Percentiles rank a stretch among this genome's conserved stretches.
phyloP scores from a whole-genome alignment of 2,329 filamentous ascomycete genomes.

The Rhexocercosporidium sp. region DNA sequence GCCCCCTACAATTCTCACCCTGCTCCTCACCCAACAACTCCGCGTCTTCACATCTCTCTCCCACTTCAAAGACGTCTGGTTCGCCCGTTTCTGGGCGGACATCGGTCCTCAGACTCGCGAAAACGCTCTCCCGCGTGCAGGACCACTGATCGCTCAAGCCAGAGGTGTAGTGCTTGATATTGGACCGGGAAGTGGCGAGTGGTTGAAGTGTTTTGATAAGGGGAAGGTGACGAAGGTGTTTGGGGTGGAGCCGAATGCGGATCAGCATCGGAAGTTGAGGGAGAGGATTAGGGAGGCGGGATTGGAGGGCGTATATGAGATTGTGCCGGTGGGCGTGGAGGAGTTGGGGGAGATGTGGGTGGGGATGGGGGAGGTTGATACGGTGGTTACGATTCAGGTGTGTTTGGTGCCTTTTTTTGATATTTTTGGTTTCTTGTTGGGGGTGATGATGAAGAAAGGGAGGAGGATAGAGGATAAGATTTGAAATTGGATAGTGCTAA shows the following conservation, averaged over 20 bases:
- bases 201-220: slow-evolving; percentile 57
- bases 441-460: neutral
- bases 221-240: slow-evolving; percentile 52
- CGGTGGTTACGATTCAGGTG: slow-evolving; percentile 35
- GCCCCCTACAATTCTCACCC: slow-evolving; percentile 53
- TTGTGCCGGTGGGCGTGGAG: slow-evolving; percentile 68
- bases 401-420: neutral
- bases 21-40: slow-evolving; percentile 46
- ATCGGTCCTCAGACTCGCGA: slow-evolving; percentile 57
- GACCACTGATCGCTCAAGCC: slow-evolving; percentile 45
- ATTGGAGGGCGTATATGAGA: slow-evolving; percentile 61
- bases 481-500: neutral
- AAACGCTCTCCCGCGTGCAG: slow-evolving; percentile 49
- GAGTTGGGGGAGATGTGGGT: slow-evolving; percentile 52
- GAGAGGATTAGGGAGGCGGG: slow-evolving; percentile 55
- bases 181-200: slow-evolving; percentile 65
- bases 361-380: slow-evolving; percentile 46
- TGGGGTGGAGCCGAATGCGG: slow-evolving; percentile 67
- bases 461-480: neutral
- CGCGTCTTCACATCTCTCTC: slow-evolving; percentile 48
- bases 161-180: slow-evolving; percentile 53
- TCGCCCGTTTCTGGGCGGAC: slow-evolving; percentile 63
- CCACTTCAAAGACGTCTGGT: slow-evolving; percentile 54
- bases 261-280: slow-evolving; percentile 55
- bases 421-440: neutral